These are phyloP conservation scores for Brettanomyces nanus DNA, from an alignment of 805 yeast genomes.

Conservation along the genomic window DNA sequence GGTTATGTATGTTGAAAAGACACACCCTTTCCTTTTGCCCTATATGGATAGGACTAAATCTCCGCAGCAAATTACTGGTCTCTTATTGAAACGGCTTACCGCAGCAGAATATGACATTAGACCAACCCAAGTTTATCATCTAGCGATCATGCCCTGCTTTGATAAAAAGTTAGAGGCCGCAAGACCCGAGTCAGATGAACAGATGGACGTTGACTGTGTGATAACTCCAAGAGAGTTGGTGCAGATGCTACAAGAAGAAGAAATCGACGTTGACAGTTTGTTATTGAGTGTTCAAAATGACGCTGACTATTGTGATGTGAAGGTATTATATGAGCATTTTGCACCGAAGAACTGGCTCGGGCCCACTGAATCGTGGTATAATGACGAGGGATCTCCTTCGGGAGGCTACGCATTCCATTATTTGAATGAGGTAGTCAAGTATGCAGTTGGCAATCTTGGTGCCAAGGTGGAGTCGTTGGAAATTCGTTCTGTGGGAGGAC, in stretches of 20 bases:
- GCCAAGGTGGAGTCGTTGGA: conserved; percentile 12
- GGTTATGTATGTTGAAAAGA: conserved; percentile 92
- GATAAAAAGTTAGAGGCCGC: conserved; percentile 95
- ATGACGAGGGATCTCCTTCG: conserved; percentile 71
- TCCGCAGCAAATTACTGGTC: conserved; percentile 91
- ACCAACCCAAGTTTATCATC: conserved; percentile 50
- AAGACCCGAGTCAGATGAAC: conserved; percentile 51
- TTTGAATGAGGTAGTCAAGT: conserved; percentile 31
- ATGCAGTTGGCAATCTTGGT: conserved; percentile 13
- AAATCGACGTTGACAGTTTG: conserved; percentile 27
- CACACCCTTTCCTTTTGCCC: conserved; percentile 79
- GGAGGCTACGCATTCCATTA: conserved; percentile 86
- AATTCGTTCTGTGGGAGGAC: conserved; percentile 45
- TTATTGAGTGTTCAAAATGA: conserved; percentile 12
- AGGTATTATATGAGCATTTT: conserved; percentile 14
- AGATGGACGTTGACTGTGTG: conserved; percentile 82
- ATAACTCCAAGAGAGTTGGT: conserved; percentile 84
- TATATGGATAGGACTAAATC: conserved; percentile 68
- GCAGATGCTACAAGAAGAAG: conserved; percentile 55
- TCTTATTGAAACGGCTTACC: conserved; percentile 50
- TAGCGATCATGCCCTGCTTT: conserved; percentile 93
- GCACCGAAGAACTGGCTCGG: conserved; percentile 63
- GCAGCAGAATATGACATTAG: conserved; percentile 26
- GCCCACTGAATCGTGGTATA: conserved; percentile 55
- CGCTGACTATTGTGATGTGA: conserved; percentile 5